Base-by-base conservation (phyloP, 139 green algal genomes). In the Coccomyxa sp. region DNA sequence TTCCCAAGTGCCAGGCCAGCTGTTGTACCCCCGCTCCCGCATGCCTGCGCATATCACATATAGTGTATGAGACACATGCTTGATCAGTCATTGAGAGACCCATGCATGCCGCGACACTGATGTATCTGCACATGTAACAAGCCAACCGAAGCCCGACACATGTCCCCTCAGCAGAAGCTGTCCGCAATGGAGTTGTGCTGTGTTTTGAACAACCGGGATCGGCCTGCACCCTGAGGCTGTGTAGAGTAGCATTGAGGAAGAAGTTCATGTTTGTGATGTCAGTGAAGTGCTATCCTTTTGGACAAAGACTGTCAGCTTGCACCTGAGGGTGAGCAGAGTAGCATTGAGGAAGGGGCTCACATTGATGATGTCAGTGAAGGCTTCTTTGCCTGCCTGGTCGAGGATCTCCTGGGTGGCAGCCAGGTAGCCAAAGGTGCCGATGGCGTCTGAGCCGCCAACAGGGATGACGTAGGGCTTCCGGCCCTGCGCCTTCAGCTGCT, bases 401-500 rank as follows among this genome's bases (percentile, higher is more conserved):
- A 84, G 37, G n/a, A 98, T 81, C 87, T 98, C 95, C 5, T 88
- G 69, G 6, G 96, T 73, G 8, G 91, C 88, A 55, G 95, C 76
- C 8, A 99, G 18, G 85, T 98, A 99, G 0, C 94, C 95, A 92
- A 93, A 98, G 16, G 78, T 89, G 41, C 95, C 95, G 31, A 98
- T 78, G 2, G 92, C 70, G 81, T 90, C 96, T 80, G 85, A 93
- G 33, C 93, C 95, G 0, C 95, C 95, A 2, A 99, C 95, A 1
- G 95, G 94, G 50, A 99, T 95, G 70, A 97, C 74, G 75, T 94
- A 98, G 0, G 95, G 95, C 36, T 89, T 89, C 16, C 75, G 40
- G 16, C 95, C 95, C 37, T 90, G 54, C 5, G 79, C 82, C 75
- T 41, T 39, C 79, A 98, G 87, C 85, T 93, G 37, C 7, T 78